Percentiles rank a stretch among this genome's conserved stretches.
These are phyloP conservation scores for Avena eriantha DNA, from an alignment of 176 grass and related monocot genomes.

Conservation along the genomic window DNA sequence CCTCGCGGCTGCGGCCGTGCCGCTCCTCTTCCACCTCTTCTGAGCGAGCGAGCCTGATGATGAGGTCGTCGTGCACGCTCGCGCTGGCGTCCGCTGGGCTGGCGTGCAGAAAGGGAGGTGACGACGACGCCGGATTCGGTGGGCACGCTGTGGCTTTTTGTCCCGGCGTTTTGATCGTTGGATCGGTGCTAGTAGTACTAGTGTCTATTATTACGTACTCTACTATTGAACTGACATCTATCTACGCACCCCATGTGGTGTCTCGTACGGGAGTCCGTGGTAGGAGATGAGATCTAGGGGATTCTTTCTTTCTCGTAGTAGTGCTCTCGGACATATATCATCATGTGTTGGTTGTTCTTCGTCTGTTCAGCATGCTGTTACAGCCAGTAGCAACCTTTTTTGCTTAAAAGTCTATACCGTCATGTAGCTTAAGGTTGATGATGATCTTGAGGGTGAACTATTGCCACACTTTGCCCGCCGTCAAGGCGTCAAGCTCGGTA, in stretches of 20 bases:
- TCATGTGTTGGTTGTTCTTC: slow-evolving; percentile 2
- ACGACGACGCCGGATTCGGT: background rate
- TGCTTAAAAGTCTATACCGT: too few species aligned
- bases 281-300: slow-evolving; percentile 23
- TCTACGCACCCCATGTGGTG: background rate
- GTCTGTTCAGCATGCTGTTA: too few species aligned
- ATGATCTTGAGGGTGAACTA: too few species aligned
- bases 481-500: too few species aligned
- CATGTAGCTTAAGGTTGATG: too few species aligned
- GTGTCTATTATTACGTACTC: too few species aligned
- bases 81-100: background rate
- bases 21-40: background rate
- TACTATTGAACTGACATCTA: slow-evolving; percentile 1
- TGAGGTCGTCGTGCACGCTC: too few species aligned
- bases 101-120: background rate
- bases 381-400: too few species aligned
- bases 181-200: background rate
- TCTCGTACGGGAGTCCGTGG: background rate
- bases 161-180: background rate
- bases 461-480: too few species aligned
- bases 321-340: background rate
- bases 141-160: background rate
- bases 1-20: slow-evolving; percentile 8
- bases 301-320: slow-evolving; percentile 13
- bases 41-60: background rate